Conservation (phyloP, 495 filamentous ascomycete species). For the Hyaloscypha finlandica region DNA sequence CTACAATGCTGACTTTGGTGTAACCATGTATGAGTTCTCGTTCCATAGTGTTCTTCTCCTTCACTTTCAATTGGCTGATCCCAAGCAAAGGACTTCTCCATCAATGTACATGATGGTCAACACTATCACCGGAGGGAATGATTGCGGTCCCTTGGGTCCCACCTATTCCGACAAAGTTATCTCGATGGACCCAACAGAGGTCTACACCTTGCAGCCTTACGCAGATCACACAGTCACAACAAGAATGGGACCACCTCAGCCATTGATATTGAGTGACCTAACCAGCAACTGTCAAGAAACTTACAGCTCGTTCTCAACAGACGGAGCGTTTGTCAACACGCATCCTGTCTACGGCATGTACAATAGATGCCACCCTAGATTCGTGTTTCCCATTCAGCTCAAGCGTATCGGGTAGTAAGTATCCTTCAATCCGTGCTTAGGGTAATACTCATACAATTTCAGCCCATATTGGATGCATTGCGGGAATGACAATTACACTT, state of each 20-base stretch:
- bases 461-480: slow-evolving; percentile 28
- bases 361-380: slow-evolving; percentile 25
- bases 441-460: background rate
- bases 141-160: slow-evolving; percentile 22
- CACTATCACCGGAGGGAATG: slow-evolving; percentile 21
- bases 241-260: slow-evolving; percentile 8
- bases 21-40: slow-evolving; percentile 39
- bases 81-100: slow-evolving; percentile 37
- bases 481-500: slow-evolving; percentile 7
- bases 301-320: background rate
- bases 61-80: background rate
- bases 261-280: slow-evolving; percentile 19
- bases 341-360: slow-evolving; percentile 18
- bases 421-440: background rate
- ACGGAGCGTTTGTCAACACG: background rate
- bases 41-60: background rate
- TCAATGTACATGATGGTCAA: slow-evolving; percentile 42
- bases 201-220: slow-evolving; percentile 25
- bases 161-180: slow-evolving; percentile 22
- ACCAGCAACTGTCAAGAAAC: slow-evolving; percentile 8
- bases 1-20: slow-evolving; percentile 31
- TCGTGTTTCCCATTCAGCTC: slow-evolving; percentile 17
- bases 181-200: slow-evolving; percentile 18
- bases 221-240: slow-evolving; percentile 12
- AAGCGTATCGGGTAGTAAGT: slow-evolving; percentile 26